Evolutionary conservation across 2,329 filamentous ascomycete species (phyloP), one percentile per base, ranked within the genome.

Genomic region (Leptographium wingfieldii): DNA sequence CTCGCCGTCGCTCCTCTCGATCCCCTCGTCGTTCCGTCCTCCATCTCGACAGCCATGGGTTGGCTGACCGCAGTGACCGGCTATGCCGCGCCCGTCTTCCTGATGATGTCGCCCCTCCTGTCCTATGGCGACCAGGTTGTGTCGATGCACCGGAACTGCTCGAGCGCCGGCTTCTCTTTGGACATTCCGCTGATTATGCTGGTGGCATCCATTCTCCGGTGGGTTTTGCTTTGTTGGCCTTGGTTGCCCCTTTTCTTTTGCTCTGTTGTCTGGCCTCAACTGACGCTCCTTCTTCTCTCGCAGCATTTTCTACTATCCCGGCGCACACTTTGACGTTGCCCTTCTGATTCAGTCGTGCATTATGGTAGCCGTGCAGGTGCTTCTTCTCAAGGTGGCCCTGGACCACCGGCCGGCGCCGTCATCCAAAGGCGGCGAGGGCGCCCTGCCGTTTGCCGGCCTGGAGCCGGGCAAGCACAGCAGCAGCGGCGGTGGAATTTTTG

Each of bases 141-240:
- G 55, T 80, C 84, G 43, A 88, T 88, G 80, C 79, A 85, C 67
- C 76, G 79, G 66, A 77, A 73, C 60, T 83, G 80, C 70, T 83
- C 82, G 52, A 87, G 83, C 59, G 63, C 63, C 0, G 64, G 63
- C 9, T 65, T 65, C 73, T 87, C 84, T 22, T 76, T 88, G 63
- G 85, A 88, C 67, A 87, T 87, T 53, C 85, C 85, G 38, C 73
- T 88, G 60, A 88, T 88, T 63, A 88, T 88, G 85, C 80, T 88
- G 57, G 78, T 87, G 59, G 83, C 85, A 33, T 87, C 84, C 3
- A 73, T 87, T 59, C 73, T 86, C 59, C 83, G 83, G 82, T 86
- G 74, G 5, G 14, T 19, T 19, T 57, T 16, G 40, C 31, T 58
- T 19, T 33, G 19, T 16, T 14, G 2, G 22, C 22, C 7, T 5